phyloP scores from a whole-genome alignment of 2,329 filamentous ascomycete genomes.

The Calonectria pauciramosa region DNA sequence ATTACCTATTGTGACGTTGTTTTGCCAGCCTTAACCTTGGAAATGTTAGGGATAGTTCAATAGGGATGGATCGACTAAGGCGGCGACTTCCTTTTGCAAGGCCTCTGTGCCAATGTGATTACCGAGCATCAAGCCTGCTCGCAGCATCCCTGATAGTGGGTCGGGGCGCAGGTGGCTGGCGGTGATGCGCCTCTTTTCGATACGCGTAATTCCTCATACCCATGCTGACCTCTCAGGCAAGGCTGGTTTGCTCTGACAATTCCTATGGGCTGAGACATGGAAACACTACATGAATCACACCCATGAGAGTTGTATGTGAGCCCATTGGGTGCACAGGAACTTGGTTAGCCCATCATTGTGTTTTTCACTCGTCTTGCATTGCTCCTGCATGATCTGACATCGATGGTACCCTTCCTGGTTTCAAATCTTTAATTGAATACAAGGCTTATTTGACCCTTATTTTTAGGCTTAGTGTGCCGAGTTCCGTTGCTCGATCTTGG shows the following conservation, averaged over 20 bases:
- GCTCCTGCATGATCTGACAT: not conserved
- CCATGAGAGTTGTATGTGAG: not conserved
- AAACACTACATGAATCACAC: not conserved
- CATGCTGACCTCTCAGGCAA: not conserved
- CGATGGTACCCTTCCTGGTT: not conserved
- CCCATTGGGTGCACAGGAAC: not conserved
- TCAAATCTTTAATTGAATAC: not conserved
- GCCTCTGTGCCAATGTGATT: not conserved
- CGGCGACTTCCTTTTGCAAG: not conserved
- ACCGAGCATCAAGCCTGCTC: not conserved
- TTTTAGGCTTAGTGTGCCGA: conserved; percentile 1
- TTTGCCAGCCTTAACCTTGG: too few relatives aligned
- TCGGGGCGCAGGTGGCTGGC: not conserved
- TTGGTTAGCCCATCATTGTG: not conserved
- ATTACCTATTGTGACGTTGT: too few relatives aligned
- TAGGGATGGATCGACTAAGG: not conserved
- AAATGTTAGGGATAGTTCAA: too few relatives aligned
- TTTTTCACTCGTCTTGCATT: not conserved
- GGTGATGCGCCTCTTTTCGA: not conserved
- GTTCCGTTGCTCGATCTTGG: not conserved
- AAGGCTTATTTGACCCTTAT: not conserved
- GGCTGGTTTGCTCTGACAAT: too few relatives aligned
- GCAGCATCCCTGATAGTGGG: not conserved
- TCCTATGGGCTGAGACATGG: too few relatives aligned
- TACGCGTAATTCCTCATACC: not conserved